phyloP scores from a whole-genome alignment of 2,329 filamentous ascomycete genomes.

The Beauveria sp. region DNA sequence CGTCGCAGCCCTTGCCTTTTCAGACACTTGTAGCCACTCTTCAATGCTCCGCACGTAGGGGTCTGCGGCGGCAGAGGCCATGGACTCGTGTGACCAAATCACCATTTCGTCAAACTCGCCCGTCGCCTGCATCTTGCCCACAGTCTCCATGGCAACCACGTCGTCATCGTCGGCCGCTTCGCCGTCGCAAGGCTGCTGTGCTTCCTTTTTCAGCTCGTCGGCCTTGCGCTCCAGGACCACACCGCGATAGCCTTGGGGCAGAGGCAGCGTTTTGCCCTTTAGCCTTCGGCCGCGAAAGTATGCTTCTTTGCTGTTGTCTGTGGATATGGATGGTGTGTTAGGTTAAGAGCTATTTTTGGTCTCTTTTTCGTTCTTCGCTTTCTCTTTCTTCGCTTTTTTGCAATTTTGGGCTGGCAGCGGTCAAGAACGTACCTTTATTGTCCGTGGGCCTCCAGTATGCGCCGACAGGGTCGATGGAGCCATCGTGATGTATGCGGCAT shows the following conservation, averaged over 20 bases:
- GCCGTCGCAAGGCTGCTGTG: conserved; percentile 19
- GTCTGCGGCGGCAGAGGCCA: conserved; percentile 56
- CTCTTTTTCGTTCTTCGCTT: too few species aligned
- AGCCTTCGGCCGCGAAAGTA: conserved; percentile 79
- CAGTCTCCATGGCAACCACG: conserved; percentile 37
- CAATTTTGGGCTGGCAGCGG: neutral
- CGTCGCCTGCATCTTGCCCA: conserved; percentile 52
- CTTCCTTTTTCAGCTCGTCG: conserved; percentile 26
- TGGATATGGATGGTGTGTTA: neutral
- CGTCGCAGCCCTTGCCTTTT: conserved; percentile 40
- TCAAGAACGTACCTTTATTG: conserved; percentile 32
- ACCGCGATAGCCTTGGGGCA: conserved; percentile 68
- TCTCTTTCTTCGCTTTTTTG: neutral
- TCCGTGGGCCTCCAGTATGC: conserved; percentile 63
- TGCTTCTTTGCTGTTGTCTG: conserved; percentile 46
- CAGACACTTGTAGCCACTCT: conserved; percentile 73
- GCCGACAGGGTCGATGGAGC: conserved; percentile 54
- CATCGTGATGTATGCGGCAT: conserved; percentile 72
- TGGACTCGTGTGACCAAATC: conserved; percentile 75
- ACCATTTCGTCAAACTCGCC: conserved; percentile 66
- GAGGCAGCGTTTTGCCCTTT: conserved; percentile 53
- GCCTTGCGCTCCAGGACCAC: conserved; percentile 45
- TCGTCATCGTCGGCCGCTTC: conserved; percentile 25
- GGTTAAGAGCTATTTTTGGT: neutral
- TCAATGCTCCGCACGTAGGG: conserved; percentile 65